These are phyloP conservation scores for Alternaria gansuensis DNA, from an alignment of 2,329 filamentous ascomycete genomes.

Conservation along the genomic window DNA sequence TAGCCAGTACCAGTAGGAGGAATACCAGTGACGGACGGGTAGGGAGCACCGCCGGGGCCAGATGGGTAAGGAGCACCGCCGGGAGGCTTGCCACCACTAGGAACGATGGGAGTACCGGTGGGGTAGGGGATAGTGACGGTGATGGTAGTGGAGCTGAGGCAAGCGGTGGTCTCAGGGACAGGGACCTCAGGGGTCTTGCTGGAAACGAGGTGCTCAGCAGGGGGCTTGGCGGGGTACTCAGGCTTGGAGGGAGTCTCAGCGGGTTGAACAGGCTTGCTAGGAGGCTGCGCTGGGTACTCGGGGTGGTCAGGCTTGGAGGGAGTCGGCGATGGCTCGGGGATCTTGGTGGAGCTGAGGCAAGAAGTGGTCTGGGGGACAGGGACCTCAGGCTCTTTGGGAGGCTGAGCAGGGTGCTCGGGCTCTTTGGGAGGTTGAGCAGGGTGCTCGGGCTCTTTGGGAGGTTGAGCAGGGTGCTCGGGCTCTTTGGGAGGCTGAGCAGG, in stretches of 20 bases:
- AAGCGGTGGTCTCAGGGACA: conserved; percentile 36
- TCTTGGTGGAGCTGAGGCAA: conserved; percentile 56
- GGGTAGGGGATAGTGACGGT: conserved; percentile 55
- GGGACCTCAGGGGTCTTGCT: conserved; percentile 20
- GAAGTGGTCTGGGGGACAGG: conserved; percentile 28
- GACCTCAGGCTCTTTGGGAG: conserved; percentile 19
- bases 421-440: conserved; percentile 12
- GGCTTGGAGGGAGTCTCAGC: conserved; percentile 13
- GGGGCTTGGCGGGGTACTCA: background rate
- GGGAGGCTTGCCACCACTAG: conserved; percentile 11
- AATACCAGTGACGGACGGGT: conserved; percentile 26
- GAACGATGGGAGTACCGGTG: conserved; percentile 41
- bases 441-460: conserved; percentile 19
- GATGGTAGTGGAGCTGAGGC: conserved; percentile 55
- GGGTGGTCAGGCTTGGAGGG: conserved; percentile 14
- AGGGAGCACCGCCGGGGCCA: conserved; percentile 16
- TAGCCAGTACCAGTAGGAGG: conserved; percentile 39
- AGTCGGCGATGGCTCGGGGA: conserved; percentile 34
- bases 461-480: conserved; percentile 14
- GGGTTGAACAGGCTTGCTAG: conserved; percentile 5
- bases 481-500: conserved; percentile 13
- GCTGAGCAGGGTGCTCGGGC: conserved; percentile 12
- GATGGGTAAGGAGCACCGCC: conserved; percentile 29
- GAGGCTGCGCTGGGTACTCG: conserved; percentile 14
- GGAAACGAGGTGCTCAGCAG: background rate